phyloP scores from a whole-genome alignment of 2,329 filamentous ascomycete genomes.

The Fusarium sacchari region DNA sequence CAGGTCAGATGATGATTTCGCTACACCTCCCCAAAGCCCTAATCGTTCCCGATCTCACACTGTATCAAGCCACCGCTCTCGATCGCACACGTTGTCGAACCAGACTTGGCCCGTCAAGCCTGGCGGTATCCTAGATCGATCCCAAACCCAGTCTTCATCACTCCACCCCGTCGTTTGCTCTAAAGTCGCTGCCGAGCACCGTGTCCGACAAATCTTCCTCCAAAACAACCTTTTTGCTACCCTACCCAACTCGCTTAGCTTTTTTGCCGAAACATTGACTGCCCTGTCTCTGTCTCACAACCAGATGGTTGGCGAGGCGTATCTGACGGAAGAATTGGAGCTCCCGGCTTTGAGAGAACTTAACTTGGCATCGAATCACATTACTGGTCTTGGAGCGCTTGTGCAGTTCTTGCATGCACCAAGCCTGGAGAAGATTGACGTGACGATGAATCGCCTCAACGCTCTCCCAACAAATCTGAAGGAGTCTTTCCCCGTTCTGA shows the following conservation, averaged over 20 bases:
- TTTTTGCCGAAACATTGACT: constrained; percentile 76
- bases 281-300: constrained; percentile 81
- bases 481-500: constrained; percentile 74
- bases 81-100: constrained; percentile 57
- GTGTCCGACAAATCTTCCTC: constrained; percentile 69
- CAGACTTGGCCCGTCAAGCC: constrained; percentile 65
- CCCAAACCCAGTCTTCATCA: constrained; percentile 70
- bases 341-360: constrained; percentile 81
- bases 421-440: constrained; percentile 77
- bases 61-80: constrained; percentile 54
- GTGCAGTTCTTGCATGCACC: constrained; percentile 76
- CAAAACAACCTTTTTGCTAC: constrained; percentile 79
- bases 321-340: constrained; percentile 72
- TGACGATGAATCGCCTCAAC: constrained; percentile 83
- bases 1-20: constrained; percentile 64
- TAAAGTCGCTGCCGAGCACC: constrained; percentile 63
- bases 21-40: constrained; percentile 65
- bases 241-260: constrained; percentile 76
- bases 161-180: constrained; percentile 68
- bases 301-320: constrained; percentile 71
- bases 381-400: constrained; percentile 75
- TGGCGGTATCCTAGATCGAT: constrained; percentile 75
- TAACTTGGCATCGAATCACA: constrained; percentile 77
- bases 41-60: constrained; percentile 60
- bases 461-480: constrained; percentile 72